Evolutionary conservation across 805 yeast genomes (phyloP), one percentile per base, ranked within the genome.

Genomic region (Ogataea chonburiensis): DNA sequence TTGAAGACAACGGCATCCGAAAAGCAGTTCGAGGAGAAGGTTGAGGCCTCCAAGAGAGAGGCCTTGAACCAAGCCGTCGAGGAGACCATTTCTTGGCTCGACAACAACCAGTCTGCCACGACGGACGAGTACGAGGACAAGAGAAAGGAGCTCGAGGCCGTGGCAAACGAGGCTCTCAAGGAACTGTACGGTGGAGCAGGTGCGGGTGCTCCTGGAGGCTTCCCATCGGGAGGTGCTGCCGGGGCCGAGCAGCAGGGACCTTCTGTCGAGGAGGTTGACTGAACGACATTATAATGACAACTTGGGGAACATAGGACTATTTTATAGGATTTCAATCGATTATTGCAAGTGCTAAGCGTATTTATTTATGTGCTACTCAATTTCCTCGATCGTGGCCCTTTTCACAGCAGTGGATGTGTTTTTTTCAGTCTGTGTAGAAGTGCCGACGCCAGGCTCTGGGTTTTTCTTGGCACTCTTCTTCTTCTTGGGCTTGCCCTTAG

Each of bases 111-210:
- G 71, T 76, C 96, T 48, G 98, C 95, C 50, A 67, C 95, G 38
- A 77, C 86, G 37, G 97, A 91, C 61, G 98, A 89, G 75, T 89
- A 70, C 67, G 75, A 79, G 59, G 96, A 87, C 70, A 84, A 78
- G 75, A 94, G 87, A 75, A 91, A 89, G 81, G 98, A 89, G 71
- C 81, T 89, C 59, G 98, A 91, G 75, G 83, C 78, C 53, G 77
- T 82, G 67, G 95, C 95, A 54, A 89, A 89, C 77, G 98, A 97
- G 65, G 86, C 88, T 70, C 82, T 91, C 88, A 79, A 87, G 66
- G 88, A 89, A 76, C 87, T 94, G 75, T 91, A 91, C 79, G 93
- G 85, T 66, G 88, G 81, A 50, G 95, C 88, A 63, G 95, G 88
- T 66, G 84, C 81, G 55, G 86, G 86, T 58, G 73, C 70, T 45